phyloP scores from a whole-genome alignment of 352 stramenopile genomes.

The Globisporangium canariense region DNA sequence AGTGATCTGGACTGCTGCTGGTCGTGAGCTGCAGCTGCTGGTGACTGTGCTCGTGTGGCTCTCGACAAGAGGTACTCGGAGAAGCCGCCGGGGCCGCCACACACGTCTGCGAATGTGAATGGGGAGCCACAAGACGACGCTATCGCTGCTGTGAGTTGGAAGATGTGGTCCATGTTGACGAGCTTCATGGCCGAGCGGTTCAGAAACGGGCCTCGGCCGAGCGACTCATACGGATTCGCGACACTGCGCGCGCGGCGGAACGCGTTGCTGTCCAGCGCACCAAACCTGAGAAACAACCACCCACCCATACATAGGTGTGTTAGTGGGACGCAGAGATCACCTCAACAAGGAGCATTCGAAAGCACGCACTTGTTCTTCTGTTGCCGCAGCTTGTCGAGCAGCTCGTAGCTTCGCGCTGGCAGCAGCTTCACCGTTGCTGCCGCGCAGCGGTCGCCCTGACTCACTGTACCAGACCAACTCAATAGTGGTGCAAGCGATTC shows the following conservation, averaged over 20 bases:
- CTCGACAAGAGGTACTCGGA: slow-evolving; percentile 78
- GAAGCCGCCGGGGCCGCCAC: slow-evolving; percentile 75
- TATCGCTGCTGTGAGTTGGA: slow-evolving; percentile 35
- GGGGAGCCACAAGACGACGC: not conserved
- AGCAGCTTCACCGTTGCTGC: slow-evolving; percentile 2
- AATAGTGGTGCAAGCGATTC: not conserved
- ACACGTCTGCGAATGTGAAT: slow-evolving; percentile 75
- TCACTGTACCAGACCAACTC: not conserved
- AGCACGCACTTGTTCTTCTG: slow-evolving; percentile 28
- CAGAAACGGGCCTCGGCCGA: slow-evolving; percentile 64
- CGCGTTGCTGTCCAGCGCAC: slow-evolving; percentile 21
- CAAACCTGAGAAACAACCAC: slow-evolving; percentile 29
- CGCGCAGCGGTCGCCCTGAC: not conserved
- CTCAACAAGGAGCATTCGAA: not conserved
- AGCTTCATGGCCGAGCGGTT: slow-evolving; percentile 85
- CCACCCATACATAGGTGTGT: not conserved
- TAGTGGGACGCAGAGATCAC: too few relatives aligned
- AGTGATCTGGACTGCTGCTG: not conserved
- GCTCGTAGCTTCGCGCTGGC: slow-evolving; percentile 8
- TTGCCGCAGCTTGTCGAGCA: slow-evolving; percentile 33
- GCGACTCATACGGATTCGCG: slow-evolving; percentile 53
- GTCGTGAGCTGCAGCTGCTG: not conserved
- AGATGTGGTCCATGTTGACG: slow-evolving; percentile 66
- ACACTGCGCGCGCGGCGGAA: slow-evolving; percentile 41
- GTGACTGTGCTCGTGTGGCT: not conserved